phyloP scores from a whole-genome alignment of 306 rosid species.

The Quercus bicolor region DNA sequence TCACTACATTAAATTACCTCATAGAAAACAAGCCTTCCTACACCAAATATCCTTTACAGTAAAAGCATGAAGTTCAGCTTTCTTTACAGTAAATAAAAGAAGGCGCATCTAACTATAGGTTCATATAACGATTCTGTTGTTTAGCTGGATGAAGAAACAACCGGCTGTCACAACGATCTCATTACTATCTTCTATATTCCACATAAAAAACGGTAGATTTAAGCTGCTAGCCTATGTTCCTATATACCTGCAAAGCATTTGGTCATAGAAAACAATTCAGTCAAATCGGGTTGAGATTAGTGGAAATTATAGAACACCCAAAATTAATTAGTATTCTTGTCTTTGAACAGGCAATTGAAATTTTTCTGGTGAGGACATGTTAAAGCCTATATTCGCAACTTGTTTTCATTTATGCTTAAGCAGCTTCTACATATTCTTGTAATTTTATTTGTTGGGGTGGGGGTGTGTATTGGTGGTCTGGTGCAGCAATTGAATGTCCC shows the following conservation, averaged over 20 bases:
- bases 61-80: constrained; percentile 20
- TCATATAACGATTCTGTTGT: constrained; percentile 30
- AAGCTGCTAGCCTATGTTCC: constrained; percentile 24
- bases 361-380: neutral
- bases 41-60: constrained; percentile 27
- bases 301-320: neutral
- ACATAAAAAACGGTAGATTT: constrained; percentile 20
- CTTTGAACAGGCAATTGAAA: neutral
- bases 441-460: neutral
- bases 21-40: constrained; percentile 19
- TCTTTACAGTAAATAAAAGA: constrained; percentile 33
- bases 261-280: neutral
- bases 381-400: neutral
- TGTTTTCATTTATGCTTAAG: neutral
- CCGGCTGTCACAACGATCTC: constrained; percentile 31
- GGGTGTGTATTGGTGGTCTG: neutral
- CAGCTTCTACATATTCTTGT: neutral
- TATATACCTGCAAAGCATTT: constrained; percentile 44
- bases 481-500: neutral
- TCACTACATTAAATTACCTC: constrained; percentile 29
- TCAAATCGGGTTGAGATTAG: neutral
- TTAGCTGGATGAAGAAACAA: constrained; percentile 41
- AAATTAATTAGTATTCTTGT: neutral
- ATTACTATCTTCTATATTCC: constrained; percentile 21
- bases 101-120: constrained; percentile 24